Evolutionary conservation across 257 asterid species (phyloP), one percentile per base, ranked within the genome.

Genomic region (Perilla frutescens): DNA sequence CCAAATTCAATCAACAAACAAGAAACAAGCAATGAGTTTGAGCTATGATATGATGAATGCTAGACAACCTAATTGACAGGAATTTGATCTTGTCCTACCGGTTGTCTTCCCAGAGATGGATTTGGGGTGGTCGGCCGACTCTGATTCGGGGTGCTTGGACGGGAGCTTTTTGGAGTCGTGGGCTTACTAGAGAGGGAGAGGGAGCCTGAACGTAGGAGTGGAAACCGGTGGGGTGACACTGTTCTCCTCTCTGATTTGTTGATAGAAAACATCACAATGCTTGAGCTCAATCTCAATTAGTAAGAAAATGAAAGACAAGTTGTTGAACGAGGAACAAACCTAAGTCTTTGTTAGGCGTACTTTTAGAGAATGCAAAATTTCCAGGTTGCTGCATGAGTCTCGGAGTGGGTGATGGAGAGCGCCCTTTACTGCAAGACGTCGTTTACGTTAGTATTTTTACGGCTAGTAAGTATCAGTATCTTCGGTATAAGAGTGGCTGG

Each of bases 161-260:
- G 82, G 14, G 97, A 91, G 73, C 82, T 77, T 76, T 84, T 94
- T 10, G 97, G 97, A 2, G 96, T 89, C 3, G 86, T 69, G 56
- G 84, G 89, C 77, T 89, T 86, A 71, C 96, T 84, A 1, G 71
- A 65, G 44, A 91, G 78, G 4, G 71, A 65, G 44, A 91, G 78
- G 40, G 98, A 90, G 50, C 87, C 95, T 26, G 96, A 84, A 8
- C 97, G 93, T 37, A 88, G 71, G 66, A 91, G 92, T 59, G 99
- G 93, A 83, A 91, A 94, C 63, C 92, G 84, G 78, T 78, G 91
- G 1, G 99, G 97, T 13, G 99, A 91, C 66, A 70, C 89, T 36
- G 93, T 75, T 76, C 96, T 83, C 76, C 77, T 94, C 71, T 86
- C 97, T 91, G 89, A 60, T 8, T 36, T 70, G 75, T 72, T 62